Conservation (phyloP, 768 basidiomycete genomes). For the Lentinula aciculospora region DNA sequence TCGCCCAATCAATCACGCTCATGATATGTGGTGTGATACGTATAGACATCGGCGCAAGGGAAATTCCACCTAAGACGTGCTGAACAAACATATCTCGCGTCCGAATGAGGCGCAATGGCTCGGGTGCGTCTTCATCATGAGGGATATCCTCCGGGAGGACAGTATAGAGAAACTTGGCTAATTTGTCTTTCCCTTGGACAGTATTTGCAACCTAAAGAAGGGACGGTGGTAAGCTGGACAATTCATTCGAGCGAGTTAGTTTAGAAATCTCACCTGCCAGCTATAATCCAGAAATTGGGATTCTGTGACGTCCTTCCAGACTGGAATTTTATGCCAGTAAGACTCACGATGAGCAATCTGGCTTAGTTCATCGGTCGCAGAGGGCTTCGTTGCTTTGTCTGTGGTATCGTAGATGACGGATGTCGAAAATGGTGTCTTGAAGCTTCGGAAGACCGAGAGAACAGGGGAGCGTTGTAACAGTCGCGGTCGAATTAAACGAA, state of each 20-base stretch:
- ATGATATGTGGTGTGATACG: not conserved
- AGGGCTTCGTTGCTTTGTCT: not conserved
- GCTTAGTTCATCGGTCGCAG: not conserved
- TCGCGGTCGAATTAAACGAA: no score
- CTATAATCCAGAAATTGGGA: not conserved
- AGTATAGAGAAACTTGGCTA: constrained; percentile 8
- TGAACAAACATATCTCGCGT: not conserved
- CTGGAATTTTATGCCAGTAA: not conserved
- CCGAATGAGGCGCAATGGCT: not conserved
- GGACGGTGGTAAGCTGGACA: not conserved
- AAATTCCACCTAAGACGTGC: not conserved
- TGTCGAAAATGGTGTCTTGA: not conserved
- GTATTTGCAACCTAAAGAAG: constrained; percentile 11
- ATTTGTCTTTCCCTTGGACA: constrained; percentile 13
- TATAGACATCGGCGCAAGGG: not conserved
- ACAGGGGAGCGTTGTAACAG: no score
- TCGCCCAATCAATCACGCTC: not conserved
- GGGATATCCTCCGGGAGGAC: constrained; percentile 7
- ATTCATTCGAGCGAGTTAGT: no score
- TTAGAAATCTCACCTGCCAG: not conserved
- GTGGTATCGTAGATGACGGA: not conserved
- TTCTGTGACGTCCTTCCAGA: not conserved
- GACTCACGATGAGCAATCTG: not conserved
- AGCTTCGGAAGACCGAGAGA: no score
- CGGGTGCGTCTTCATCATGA: not conserved